Conservation (phyloP, 1,284 basidiomycete genomes). For the Sphaerobolus stellatus region DNA sequence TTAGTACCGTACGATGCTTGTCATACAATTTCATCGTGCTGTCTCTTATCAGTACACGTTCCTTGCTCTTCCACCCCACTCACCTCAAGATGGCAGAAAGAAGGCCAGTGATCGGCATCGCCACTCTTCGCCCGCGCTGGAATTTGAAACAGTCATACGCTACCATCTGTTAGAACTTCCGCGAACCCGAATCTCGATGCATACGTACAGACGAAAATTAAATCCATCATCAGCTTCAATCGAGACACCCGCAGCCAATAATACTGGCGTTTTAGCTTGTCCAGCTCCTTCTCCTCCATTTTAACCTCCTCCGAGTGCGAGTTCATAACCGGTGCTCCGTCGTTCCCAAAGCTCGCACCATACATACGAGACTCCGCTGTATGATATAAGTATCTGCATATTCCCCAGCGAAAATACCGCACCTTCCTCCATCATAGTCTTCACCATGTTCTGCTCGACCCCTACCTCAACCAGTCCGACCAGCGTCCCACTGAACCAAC, state of each 20-base stretch:
- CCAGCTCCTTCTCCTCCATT: conserved; percentile 68
- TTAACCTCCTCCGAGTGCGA: conserved; percentile 53
- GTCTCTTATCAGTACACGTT: conserved; percentile 1
- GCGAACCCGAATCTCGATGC: not conserved
- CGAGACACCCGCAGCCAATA: conserved; percentile 72
- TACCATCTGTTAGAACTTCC: conserved; percentile 20
- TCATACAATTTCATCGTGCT: conserved; percentile 72
- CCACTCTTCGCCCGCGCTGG: conserved; percentile 55
- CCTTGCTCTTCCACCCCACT: conserved; percentile 13
- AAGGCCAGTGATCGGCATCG: conserved; percentile 67
- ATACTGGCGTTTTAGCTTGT: conserved; percentile 62
- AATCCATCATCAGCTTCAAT: conserved; percentile 73
- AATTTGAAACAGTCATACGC: conserved; percentile 59
- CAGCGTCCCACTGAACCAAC: conserved; percentile 75
- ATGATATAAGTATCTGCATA: conserved; percentile 38
- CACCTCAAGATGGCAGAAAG: conserved; percentile 71
- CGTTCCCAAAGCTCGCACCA: conserved; percentile 48
- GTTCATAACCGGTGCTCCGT: conserved; percentile 46
- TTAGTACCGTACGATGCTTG: conserved; percentile 57
- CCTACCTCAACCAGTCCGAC: conserved; percentile 78
- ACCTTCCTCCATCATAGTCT: conserved; percentile 61
- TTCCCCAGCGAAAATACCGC: conserved; percentile 11
- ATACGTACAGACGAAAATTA: conserved; percentile 79
- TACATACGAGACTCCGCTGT: conserved; percentile 60
- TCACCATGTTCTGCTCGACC: conserved; percentile 69